Evolutionary conservation across 2,329 filamentous ascomycete genomes (phyloP).

Genomic region (Fusarium fujikuroi): DNA sequence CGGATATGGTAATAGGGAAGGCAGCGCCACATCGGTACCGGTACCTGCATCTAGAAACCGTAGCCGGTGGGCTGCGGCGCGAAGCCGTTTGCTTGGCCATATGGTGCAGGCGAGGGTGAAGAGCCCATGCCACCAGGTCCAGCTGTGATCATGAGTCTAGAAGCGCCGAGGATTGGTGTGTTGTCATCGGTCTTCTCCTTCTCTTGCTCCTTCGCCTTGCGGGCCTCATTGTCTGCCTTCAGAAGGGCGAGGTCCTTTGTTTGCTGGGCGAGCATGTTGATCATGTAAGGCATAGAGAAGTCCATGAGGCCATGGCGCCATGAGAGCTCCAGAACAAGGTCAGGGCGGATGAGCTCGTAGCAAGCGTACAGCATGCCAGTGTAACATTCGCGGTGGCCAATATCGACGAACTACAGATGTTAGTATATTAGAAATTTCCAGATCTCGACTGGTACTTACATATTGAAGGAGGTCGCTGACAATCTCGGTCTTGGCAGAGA

Average conservation of each 20-base stretch:
- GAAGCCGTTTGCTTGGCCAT: constrained; percentile 84
- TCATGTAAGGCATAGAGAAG: constrained; percentile 99
- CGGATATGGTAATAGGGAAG: constrained; percentile 25
- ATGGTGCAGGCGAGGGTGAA: constrained; percentile 72
- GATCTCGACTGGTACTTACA: constrained; percentile 70
- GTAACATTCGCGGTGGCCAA: constrained; percentile 98
- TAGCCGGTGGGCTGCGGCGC: constrained; percentile 88
- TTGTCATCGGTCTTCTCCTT: constrained; percentile 90
- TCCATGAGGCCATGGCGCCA: constrained; percentile 95
- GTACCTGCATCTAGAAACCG: constrained; percentile 62
- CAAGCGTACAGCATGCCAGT: constrained; percentile 99
- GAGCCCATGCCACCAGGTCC: constrained; percentile 68
- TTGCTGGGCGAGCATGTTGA: constrained; percentile 95
- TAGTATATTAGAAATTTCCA: constrained; percentile 42
- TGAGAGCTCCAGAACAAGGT: constrained; percentile 93
- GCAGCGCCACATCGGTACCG: constrained; percentile 46
- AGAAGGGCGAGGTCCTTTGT: constrained; percentile 84
- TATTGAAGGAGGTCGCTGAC: constrained; percentile 97
- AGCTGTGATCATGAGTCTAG: constrained; percentile 94
- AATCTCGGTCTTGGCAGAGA: constrained; percentile 89
- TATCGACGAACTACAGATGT: constrained; percentile 87
- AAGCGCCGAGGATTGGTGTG: constrained; percentile 89
- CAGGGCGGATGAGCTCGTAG: constrained; percentile 94
- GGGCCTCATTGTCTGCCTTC: constrained; percentile 96
- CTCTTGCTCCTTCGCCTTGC: constrained; percentile 78